Percentiles rank a stretch among this genome's conserved stretches.
Conservation (phyloP, 768 basidiomycete genomes). For the Auricularia sp. region DNA sequence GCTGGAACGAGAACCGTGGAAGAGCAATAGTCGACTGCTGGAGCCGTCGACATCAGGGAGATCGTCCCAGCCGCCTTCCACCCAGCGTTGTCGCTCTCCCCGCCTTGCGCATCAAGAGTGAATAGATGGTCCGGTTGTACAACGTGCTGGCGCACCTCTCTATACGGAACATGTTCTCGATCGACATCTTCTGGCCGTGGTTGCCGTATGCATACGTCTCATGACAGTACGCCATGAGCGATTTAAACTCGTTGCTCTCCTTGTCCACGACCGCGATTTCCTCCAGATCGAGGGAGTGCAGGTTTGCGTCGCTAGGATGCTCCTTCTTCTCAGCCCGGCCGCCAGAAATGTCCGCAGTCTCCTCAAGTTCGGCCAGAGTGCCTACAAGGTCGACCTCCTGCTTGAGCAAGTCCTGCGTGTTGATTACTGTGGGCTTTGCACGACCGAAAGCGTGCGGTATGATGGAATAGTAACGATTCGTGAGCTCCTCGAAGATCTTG, state of each 20-base stretch:
- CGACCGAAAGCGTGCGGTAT: constrained; percentile 54
- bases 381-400: constrained; percentile 53
- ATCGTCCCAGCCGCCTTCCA: constrained; percentile 33
- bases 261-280: constrained; percentile 38
- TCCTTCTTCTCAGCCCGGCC: background rate
- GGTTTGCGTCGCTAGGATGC: constrained; percentile 44
- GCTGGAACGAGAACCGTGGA: constrained; percentile 54
- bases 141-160: constrained; percentile 29
- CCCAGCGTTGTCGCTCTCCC: constrained; percentile 32
- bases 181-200: constrained; percentile 24
- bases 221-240: constrained; percentile 35
- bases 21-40: constrained; percentile 34
- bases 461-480: constrained; percentile 24
- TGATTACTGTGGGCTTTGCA: constrained; percentile 36
- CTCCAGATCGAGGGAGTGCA: constrained; percentile 40
- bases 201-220: constrained; percentile 48
- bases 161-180: constrained; percentile 43
- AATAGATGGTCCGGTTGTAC: background rate
- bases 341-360: background rate
- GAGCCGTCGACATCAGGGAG: constrained; percentile 31
- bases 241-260: constrained; percentile 34
- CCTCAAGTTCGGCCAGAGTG: constrained; percentile 50
- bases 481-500: background rate
- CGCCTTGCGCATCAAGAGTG: constrained; percentile 13
- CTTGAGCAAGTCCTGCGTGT: constrained; percentile 28